Evolutionary conservation across 106 monocot species (phyloP).

Genomic region (Dendrobium officinale): DNA sequence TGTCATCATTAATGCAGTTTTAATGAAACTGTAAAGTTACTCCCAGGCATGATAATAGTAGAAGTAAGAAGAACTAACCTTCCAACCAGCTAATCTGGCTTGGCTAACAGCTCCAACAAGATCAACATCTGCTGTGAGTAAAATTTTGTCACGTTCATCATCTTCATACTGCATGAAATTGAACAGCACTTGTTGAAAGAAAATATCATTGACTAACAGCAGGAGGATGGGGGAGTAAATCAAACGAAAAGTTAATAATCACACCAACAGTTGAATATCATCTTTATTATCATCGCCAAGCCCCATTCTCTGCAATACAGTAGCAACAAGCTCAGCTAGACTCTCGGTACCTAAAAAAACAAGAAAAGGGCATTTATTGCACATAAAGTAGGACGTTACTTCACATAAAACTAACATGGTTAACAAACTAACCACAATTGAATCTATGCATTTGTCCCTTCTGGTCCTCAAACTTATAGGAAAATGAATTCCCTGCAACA

Average conservation of each 20-base stretch:
- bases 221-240: neutral
- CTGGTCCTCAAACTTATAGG: slow-evolving; percentile 74
- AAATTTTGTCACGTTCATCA: slow-evolving; percentile 87
- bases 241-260: neutral
- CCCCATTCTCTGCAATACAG: slow-evolving; percentile 57
- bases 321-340: slow-evolving; percentile 55
- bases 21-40: neutral
- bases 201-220: neutral
- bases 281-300: slow-evolving; percentile 21
- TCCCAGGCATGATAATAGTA: neutral
- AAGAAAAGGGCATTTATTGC: neutral
- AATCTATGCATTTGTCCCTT: slow-evolving; percentile 82
- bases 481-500: slow-evolving; percentile 58
- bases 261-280: slow-evolving; percentile 61
- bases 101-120: slow-evolving; percentile 66
- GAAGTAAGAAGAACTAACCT: slow-evolving; percentile 39
- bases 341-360: slow-evolving; percentile 51
- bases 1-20: neutral
- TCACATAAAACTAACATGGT: neutral
- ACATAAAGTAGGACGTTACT: neutral
- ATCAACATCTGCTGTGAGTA: slow-evolving; percentile 66
- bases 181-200: neutral
- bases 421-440: slow-evolving; percentile 46
- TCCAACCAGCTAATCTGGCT: slow-evolving; percentile 66
- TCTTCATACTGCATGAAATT: slow-evolving; percentile 75